These are phyloP conservation scores for Crithidia acanthocephali DNA, from an alignment of 208 protist genomes.

Conservation along the genomic window DNA sequence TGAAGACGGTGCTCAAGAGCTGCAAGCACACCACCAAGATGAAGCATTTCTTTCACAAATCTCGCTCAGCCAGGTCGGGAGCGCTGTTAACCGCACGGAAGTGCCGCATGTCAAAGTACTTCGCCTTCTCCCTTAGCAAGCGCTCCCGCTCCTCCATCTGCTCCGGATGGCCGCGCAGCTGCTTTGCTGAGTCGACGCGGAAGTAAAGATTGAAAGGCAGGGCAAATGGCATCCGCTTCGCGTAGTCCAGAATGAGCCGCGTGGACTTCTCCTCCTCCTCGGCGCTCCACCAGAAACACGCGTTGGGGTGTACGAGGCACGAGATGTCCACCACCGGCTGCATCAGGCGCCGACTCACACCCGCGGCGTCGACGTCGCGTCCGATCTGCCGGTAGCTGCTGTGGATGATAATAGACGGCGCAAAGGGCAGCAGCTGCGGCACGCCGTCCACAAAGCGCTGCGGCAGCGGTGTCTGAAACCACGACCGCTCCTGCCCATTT, in stretches of 20 bases:
- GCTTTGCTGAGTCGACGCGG: slow-evolving; percentile 70
- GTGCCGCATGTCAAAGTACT: slow-evolving; percentile 64
- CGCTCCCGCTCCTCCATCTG: slow-evolving; percentile 39
- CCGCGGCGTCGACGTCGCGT: slow-evolving; percentile 39
- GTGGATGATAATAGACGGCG: slow-evolving; percentile 77
- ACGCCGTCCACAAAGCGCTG: slow-evolving; percentile 74
- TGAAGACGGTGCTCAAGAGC: too few relatives aligned
- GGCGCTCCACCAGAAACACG: slow-evolving; percentile 85
- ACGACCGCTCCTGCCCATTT: slow-evolving; percentile 62
- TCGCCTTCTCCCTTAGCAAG: slow-evolving; percentile 43
- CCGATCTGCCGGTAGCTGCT: slow-evolving; percentile 59
- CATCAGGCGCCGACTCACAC: slow-evolving; percentile 61
- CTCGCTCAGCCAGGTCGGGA: background rate
- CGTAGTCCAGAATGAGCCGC: slow-evolving; percentile 80
- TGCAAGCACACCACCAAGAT: too few relatives aligned
- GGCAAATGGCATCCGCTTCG: slow-evolving; percentile 83
- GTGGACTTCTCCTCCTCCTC: slow-evolving; percentile 79
- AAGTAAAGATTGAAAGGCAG: slow-evolving; percentile 89
- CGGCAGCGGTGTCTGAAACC: slow-evolving; percentile 74
- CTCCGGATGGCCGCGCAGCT: slow-evolving; percentile 44
- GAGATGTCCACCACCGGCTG: slow-evolving; percentile 86
- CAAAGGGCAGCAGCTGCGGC: slow-evolving; percentile 67
- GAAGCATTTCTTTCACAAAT: too few relatives aligned
- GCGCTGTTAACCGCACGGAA: slow-evolving; percentile 37
- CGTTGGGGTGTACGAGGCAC: slow-evolving; percentile 74